Evolutionary conservation across 163 green algal species (phyloP).

Genomic region (Trebouxiophyceae sp.): DNA sequence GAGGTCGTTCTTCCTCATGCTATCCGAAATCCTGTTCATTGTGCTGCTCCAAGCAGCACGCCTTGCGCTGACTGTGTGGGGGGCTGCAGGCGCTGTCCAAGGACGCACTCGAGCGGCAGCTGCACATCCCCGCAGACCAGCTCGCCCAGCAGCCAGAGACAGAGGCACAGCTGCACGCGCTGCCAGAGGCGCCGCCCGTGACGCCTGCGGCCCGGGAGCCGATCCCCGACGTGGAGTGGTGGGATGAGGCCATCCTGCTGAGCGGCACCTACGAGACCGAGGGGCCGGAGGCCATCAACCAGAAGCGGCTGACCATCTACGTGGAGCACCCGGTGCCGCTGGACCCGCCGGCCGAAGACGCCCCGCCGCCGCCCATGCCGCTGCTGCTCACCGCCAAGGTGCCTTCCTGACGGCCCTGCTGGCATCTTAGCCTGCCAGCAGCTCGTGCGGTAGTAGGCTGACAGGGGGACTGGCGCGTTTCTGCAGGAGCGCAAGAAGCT

Average conservation of each 20-base stretch:
- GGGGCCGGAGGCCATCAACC: constrained; percentile 16
- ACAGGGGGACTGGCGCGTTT: too few relatives aligned
- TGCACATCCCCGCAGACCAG: too few relatives aligned
- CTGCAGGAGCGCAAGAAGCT: constrained; percentile 90
- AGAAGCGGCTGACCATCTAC: constrained; percentile 70
- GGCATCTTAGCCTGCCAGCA: not conserved
- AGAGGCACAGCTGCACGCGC: too few relatives aligned
- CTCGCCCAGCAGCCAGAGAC: too few relatives aligned
- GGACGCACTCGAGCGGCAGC: too few relatives aligned
- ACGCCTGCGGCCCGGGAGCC: constrained; percentile 9
- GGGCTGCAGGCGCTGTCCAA: too few relatives aligned
- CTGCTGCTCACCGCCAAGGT: constrained; percentile 87
- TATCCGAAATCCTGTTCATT: too few relatives aligned
- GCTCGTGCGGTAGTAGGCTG: too few relatives aligned
- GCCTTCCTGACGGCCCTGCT: not conserved
- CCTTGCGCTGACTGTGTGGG: too few relatives aligned
- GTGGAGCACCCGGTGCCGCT: constrained; percentile 94
- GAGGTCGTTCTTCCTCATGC: too few relatives aligned
- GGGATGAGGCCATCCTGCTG: constrained; percentile 52
- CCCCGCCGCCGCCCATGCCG: constrained; percentile 78
- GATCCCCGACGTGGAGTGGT: constrained; percentile 69
- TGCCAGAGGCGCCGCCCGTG: too few relatives aligned
- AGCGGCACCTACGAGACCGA: constrained; percentile 8
- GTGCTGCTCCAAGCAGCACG: too few relatives aligned
- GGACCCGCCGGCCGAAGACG: constrained; percentile 76